Percentiles rank a stretch among this genome's conserved stretches.
phyloP scores from a whole-genome alignment of 345 rosid genomes.

The Combretum micranthum region DNA sequence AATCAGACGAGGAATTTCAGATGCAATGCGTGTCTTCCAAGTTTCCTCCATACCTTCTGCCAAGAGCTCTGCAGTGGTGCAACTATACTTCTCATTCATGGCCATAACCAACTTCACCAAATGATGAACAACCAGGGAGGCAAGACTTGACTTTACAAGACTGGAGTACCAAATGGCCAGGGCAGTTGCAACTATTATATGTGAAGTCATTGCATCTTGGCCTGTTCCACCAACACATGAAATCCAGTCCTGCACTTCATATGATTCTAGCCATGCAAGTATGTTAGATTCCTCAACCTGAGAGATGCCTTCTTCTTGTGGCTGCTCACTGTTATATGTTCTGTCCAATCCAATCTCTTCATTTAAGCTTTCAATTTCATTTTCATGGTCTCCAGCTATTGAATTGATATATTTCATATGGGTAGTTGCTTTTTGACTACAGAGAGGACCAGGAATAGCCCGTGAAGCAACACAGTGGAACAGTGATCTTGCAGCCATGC shows the following conservation, averaged over 20 bases:
- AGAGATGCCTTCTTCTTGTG: constrained; percentile 28
- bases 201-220: constrained; percentile 96
- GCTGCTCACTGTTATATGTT: constrained; percentile 23
- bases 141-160: constrained; percentile 72
- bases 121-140: constrained; percentile 60
- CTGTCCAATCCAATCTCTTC: no score
- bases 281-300: constrained; percentile 55
- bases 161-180: constrained; percentile 91
- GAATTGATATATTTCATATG: constrained; percentile 51
- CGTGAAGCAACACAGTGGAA: no score
- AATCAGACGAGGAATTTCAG: constrained; percentile 74
- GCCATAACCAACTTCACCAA: constrained; percentile 86
- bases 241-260: constrained; percentile 90
- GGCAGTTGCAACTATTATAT: constrained; percentile 87
- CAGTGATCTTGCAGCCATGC: no score
- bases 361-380: constrained; percentile 21
- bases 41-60: constrained; percentile 88
- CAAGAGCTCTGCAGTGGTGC: constrained; percentile 88
- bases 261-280: constrained; percentile 82
- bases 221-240: constrained; percentile 93
- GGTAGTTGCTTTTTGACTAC: constrained; percentile 40
- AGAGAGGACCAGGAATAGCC: no score
- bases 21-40: constrained; percentile 65
- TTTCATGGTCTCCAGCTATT: constrained; percentile 32
- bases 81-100: constrained; percentile 82